Evolutionary conservation across 1,284 basidiomycete genomes (phyloP).

Genomic region (Austroboletus niveus): DNA sequence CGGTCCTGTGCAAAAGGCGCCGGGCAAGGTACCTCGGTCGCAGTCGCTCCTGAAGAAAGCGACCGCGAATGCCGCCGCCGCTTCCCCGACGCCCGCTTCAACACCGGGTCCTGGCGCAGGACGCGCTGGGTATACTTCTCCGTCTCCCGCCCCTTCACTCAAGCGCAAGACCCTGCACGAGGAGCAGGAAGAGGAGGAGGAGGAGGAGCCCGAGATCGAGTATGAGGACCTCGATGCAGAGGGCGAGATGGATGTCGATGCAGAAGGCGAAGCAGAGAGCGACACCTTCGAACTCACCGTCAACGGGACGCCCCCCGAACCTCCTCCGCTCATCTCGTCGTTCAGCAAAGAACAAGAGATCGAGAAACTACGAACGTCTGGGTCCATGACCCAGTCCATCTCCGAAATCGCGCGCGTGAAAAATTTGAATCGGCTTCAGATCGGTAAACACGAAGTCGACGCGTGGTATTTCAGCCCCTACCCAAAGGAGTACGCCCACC

Average conservation of each 20-base stretch:
- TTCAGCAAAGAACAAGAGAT: slow-evolving; percentile 99
- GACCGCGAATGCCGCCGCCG: slow-evolving; percentile 66
- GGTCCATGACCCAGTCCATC: slow-evolving; percentile 98
- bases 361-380: slow-evolving; percentile 95
- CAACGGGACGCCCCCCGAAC: slow-evolving; percentile 40
- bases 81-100: slow-evolving; percentile 49
- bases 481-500: slow-evolving; percentile 95
- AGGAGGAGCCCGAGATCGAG: slow-evolving; percentile 55
- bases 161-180: slow-evolving; percentile 63
- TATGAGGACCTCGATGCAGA: slow-evolving; percentile 59
- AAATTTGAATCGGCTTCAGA: slow-evolving; percentile 96
- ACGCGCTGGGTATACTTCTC: slow-evolving; percentile 51
- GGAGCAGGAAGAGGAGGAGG: slow-evolving; percentile 59
- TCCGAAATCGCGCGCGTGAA: slow-evolving; percentile 98
- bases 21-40: slow-evolving; percentile 57
- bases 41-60: slow-evolving; percentile 72
- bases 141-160: slow-evolving; percentile 52
- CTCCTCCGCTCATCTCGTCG: slow-evolving; percentile 45
- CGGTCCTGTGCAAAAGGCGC: slow-evolving; percentile 47
- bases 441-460: slow-evolving; percentile 95
- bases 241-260: slow-evolving; percentile 45
- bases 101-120: slow-evolving; percentile 46
- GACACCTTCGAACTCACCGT: slow-evolving; percentile 57
- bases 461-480: slow-evolving; percentile 99
- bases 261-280: slow-evolving; percentile 48